A percentile compares a stretch with the other conserved stretches of the same genome.
phyloP scores from a whole-genome alignment of 352 stramenopile species.

The Phytophthora sansomeana region DNA sequence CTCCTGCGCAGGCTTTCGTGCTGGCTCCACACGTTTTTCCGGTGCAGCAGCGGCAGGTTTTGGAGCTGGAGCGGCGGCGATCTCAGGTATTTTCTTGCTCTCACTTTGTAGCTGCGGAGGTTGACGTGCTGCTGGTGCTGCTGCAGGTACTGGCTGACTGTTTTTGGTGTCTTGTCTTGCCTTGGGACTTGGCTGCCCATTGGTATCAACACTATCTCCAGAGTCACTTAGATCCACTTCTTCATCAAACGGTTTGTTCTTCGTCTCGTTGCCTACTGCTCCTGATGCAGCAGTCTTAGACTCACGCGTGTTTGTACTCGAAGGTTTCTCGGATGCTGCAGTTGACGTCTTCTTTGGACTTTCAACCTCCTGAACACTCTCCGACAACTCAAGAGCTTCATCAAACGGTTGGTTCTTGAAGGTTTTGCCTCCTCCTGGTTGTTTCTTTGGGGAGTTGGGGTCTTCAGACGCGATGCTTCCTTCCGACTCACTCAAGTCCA shows the following conservation, averaged over 20 bases:
- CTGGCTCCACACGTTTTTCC: conserved; percentile 50
- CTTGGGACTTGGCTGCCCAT: conserved; percentile 70
- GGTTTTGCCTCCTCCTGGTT: conserved; percentile 14
- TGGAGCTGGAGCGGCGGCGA: conserved; percentile 11
- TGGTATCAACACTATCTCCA: conserved; percentile 85
- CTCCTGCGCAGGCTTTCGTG: conserved; percentile 59
- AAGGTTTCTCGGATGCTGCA: conserved; percentile 23
- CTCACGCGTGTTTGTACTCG: neutral
- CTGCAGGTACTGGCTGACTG: conserved; percentile 9
- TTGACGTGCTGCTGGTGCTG: conserved; percentile 17
- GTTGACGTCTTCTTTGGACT: conserved; percentile 52
- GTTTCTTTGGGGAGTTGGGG: conserved; percentile 72
- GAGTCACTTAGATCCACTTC: conserved; percentile 89
- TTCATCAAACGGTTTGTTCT: conserved; percentile 90
- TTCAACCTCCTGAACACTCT: conserved; percentile 79
- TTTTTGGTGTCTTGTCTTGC: conserved; percentile 29
- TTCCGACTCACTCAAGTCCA: conserved; percentile 90
- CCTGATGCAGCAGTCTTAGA: conserved; percentile 10
- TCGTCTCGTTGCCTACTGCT: conserved; percentile 54
- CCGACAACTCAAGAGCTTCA: conserved; percentile 84
- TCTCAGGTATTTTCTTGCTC: conserved; percentile 18
- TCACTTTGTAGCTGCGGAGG: conserved; percentile 15
- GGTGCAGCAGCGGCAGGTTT: conserved; percentile 37
- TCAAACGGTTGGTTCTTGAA: conserved; percentile 88
- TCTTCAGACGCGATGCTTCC: conserved; percentile 55